Conservation (phyloP, 345 rosid genomes). For the Erucastrum elatum region DNA sequence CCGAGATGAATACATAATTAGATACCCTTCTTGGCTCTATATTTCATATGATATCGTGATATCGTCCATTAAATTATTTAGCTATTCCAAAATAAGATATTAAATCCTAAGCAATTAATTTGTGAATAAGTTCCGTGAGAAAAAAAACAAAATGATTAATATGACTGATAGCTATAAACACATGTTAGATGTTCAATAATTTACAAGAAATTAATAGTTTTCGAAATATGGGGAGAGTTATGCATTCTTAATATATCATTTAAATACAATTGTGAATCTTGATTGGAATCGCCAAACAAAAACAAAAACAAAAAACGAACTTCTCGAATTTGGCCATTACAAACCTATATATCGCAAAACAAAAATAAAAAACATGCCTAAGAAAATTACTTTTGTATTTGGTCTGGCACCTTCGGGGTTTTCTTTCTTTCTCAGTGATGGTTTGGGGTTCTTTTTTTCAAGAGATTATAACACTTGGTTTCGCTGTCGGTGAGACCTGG, state of each 20-base stretch:
- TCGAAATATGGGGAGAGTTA: neutral
- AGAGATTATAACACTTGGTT: neutral
- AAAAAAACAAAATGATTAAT: neutral
- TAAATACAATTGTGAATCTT: neutral
- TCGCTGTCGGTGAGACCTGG: neutral
- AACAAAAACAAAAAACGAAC: neutral
- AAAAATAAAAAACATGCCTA: neutral
- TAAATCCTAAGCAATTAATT: neutral
- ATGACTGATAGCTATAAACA: neutral
- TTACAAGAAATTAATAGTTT: neutral
- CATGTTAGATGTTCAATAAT: neutral
- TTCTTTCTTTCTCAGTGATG: neutral
- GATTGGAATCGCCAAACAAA: neutral
- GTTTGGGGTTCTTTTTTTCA: neutral
- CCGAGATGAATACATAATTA: slow-evolving; percentile 5
- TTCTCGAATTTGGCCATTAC: neutral
- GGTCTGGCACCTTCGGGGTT: neutral
- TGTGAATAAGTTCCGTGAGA: neutral
- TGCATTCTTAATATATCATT: neutral
- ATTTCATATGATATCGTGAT: neutral
- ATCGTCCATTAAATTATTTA: neutral
- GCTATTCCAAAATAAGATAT: neutral
- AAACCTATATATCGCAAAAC: neutral
- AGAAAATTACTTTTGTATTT: neutral
- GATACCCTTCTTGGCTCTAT: neutral